Evolutionary conservation across 495 filamentous ascomycete genomes (phyloP).

Genomic region (Choiromyces venosus): DNA sequence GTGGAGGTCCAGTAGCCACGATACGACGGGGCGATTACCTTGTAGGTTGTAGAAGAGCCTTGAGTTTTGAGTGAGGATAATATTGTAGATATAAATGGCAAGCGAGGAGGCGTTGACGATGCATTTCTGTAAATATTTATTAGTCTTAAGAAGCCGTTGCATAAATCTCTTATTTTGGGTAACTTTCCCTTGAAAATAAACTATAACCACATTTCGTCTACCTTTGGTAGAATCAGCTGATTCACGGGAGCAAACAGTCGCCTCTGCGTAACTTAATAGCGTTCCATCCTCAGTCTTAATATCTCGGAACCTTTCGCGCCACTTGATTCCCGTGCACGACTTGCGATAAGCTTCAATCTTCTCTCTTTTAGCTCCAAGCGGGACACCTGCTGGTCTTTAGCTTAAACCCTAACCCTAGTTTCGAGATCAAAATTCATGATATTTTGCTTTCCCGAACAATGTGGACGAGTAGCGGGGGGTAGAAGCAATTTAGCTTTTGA

Average conservation of each 20-base stretch:
- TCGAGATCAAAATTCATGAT: neutral
- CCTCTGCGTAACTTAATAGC: slow-evolving; percentile 16
- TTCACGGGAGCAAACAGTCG: neutral
- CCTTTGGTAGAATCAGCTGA: neutral
- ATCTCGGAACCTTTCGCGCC: slow-evolving; percentile 53
- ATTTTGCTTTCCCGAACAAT: neutral
- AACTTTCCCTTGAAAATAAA: slow-evolving; percentile 40
- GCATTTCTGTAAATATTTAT: slow-evolving; percentile 50
- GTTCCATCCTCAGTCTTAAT: slow-evolving; percentile 56
- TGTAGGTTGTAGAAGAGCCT: slow-evolving; percentile 13
- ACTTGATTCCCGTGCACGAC: slow-evolving; percentile 56
- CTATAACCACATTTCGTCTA: slow-evolving; percentile 25
- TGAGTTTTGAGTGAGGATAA: slow-evolving; percentile 44
- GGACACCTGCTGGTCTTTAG: slow-evolving; percentile 23
- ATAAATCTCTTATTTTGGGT: neutral
- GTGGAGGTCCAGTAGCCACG: slow-evolving; percentile 66
- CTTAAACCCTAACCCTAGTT: neutral
- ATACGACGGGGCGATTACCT: slow-evolving; percentile 38
- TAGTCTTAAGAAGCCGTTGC: slow-evolving; percentile 10
- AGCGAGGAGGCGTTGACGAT: slow-evolving; percentile 61
- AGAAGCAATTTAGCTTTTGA: neutral
- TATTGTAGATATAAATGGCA: slow-evolving; percentile 61
- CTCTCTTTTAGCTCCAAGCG: slow-evolving; percentile 48
- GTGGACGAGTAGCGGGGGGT: neutral
- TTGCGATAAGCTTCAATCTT: slow-evolving; percentile 57